phyloP scores from a whole-genome alignment of 495 filamentous ascomycete genomes.

The Parathielavia appendiculata region DNA sequence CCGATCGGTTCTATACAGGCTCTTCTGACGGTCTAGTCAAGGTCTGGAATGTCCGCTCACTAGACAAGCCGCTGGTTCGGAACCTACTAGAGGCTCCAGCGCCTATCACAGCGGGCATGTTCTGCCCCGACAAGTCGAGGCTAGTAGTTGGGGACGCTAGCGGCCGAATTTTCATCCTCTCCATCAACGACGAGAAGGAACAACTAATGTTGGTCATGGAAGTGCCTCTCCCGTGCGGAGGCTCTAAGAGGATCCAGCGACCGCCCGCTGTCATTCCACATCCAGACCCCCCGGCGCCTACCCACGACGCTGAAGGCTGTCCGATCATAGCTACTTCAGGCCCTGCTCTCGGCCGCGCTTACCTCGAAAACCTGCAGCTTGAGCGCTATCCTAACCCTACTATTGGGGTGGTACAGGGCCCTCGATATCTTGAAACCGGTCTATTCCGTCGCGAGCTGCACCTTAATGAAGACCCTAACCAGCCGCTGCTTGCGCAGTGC shows the following conservation, averaged over 20 bases:
- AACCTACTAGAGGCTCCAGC: slow-evolving; percentile 49
- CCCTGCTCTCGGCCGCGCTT: slow-evolving; percentile 20
- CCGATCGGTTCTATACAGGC: slow-evolving; percentile 78
- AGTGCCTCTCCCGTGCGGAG: slow-evolving; percentile 20
- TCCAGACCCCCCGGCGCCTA: slow-evolving; percentile 38
- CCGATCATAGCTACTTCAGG: slow-evolving; percentile 21
- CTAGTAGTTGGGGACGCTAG: slow-evolving; percentile 72
- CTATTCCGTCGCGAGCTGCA: slow-evolving; percentile 41
- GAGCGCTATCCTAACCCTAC: slow-evolving; percentile 29
- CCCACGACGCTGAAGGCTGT: slow-evolving; percentile 19
- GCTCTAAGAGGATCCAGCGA: slow-evolving; percentile 26
- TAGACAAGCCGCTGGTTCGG: slow-evolving; percentile 55
- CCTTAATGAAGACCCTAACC: slow-evolving; percentile 27
- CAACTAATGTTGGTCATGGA: slow-evolving; percentile 16
- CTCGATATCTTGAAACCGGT: slow-evolving; percentile 36
- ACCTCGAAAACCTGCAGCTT: slow-evolving; percentile 32
- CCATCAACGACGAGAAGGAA: slow-evolving; percentile 38
- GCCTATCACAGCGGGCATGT: slow-evolving; percentile 60
- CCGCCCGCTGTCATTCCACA: slow-evolving; percentile 44
- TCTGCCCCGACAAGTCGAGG: slow-evolving; percentile 64
- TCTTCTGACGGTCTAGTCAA: slow-evolving; percentile 84
- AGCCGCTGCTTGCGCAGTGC: slow-evolving; percentile 32
- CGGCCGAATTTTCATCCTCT: slow-evolving; percentile 66
- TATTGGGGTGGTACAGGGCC: slow-evolving; percentile 45
- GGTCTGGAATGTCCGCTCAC: slow-evolving; percentile 67